A percentile compares a stretch with the other conserved stretches of the same genome.
Evolutionary conservation across 768 basidiomycete genomes (phyloP).

Genomic region (Trametes elegans): DNA sequence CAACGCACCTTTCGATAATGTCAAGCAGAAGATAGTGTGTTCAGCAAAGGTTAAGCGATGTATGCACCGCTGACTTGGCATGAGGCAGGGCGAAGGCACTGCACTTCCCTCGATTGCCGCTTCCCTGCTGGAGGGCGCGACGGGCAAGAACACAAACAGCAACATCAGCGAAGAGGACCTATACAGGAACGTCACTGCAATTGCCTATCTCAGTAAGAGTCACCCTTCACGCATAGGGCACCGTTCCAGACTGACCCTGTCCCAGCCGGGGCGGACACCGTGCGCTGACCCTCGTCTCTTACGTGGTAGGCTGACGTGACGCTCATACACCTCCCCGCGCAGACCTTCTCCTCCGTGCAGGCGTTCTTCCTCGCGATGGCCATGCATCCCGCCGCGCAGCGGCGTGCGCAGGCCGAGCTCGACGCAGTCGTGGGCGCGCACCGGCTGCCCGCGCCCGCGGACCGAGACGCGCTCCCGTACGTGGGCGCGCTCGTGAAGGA

Average conservation of each 20-base stretch:
- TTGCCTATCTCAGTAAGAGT: constrained; percentile 1
- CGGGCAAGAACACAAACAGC: not conserved
- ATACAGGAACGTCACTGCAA: constrained; percentile 1
- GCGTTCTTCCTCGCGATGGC: constrained; percentile 36
- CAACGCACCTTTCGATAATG: not conserved
- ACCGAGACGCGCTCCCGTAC: constrained; percentile 25
- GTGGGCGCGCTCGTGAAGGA: constrained; percentile 27
- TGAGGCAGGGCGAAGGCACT: constrained; percentile 2
- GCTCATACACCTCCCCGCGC: not conserved
- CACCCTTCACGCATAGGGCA: not conserved
- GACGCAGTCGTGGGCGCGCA: constrained; percentile 26
- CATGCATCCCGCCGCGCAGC: constrained; percentile 31
- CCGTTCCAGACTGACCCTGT: too few species aligned
- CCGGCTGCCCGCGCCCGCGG: constrained; percentile 23
- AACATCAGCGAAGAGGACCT: constrained; percentile 5
- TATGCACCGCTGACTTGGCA: not conserved
- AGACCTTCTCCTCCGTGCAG: constrained; percentile 29
- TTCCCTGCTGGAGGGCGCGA: not conserved
- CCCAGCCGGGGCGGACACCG: constrained; percentile 5
- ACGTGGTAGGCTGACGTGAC: too few species aligned
- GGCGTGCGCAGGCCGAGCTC: constrained; percentile 28
- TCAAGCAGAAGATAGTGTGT: constrained; percentile 4
- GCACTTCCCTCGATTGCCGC: constrained; percentile 4
- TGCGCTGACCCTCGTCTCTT: not conserved
- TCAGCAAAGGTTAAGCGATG: not conserved